Evolutionary conservation across 2,329 filamentous ascomycete species (phyloP).

Genomic region (Sphaceloma murrayae): DNA sequence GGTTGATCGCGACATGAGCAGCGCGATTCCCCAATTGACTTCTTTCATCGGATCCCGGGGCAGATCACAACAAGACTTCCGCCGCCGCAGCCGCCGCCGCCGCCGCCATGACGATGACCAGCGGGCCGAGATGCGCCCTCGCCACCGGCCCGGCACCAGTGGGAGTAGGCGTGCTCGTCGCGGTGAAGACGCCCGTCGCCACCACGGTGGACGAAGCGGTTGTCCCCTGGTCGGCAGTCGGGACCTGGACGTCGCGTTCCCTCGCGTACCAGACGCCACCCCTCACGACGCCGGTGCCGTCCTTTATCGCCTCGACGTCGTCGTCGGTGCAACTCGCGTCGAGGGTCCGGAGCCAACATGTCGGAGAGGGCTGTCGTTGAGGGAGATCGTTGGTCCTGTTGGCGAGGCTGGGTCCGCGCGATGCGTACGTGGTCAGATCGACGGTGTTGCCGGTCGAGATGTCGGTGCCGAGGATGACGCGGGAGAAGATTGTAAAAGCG

Average conservation of each 20-base stretch:
- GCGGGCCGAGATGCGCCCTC: background rate
- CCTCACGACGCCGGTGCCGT: slow-evolving; percentile 47
- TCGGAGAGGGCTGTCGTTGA: slow-evolving; percentile 36
- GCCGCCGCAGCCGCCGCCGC: background rate
- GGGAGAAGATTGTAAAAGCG: slow-evolving; percentile 5
- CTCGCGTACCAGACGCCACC: slow-evolving; percentile 48
- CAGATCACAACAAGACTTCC: slow-evolving; percentile 14
- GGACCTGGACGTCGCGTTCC: slow-evolving; percentile 8
- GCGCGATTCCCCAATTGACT: no score
- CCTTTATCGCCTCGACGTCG: slow-evolving; percentile 39
- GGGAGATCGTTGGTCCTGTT: slow-evolving; percentile 48
- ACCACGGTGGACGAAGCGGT: slow-evolving; percentile 1
- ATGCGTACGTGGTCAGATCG: slow-evolving; percentile 45
- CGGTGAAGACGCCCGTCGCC: slow-evolving; percentile 32
- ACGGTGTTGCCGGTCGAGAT: slow-evolving; percentile 45
- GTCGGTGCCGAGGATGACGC: slow-evolving; percentile 28
- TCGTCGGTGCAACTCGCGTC: slow-evolving; percentile 45
- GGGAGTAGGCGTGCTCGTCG: slow-evolving; percentile 29
- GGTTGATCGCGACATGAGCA: no score
- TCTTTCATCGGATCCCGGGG: no score
- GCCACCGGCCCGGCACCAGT: slow-evolving; percentile 18
- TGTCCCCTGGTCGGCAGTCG: background rate
- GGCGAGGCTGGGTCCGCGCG: slow-evolving; percentile 48
- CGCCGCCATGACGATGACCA: background rate
- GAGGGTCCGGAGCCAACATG: slow-evolving; percentile 52